Percentiles rank a stretch among this genome's conserved stretches.
phyloP scores from a whole-genome alignment of 176 grass and related monocot genomes.

The Raddia distichophylla region DNA sequence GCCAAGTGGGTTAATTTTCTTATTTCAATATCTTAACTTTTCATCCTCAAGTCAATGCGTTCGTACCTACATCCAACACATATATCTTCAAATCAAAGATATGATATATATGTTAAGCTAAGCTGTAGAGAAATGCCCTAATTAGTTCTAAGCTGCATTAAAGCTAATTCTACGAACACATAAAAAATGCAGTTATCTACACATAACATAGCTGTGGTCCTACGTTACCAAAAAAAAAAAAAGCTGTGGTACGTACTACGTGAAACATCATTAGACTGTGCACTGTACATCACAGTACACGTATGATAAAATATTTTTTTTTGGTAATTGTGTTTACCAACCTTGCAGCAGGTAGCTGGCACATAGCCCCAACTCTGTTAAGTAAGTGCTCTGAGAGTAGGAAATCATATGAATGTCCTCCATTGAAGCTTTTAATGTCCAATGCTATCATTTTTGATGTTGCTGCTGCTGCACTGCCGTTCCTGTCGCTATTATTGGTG shows the following conservation, averaged over 20 bases:
- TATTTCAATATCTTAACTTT: too few relatives aligned
- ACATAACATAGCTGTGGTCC: not conserved
- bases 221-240: too few relatives aligned
- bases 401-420: conserved; percentile 37
- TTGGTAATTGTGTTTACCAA: conserved; percentile 13
- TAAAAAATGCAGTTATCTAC: not conserved
- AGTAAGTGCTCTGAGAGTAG: conserved; percentile 31
- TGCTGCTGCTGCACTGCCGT: conserved; percentile 43
- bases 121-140: not conserved
- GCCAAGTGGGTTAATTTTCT: not conserved
- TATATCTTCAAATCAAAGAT: too few relatives aligned
- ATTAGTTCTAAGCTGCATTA: conserved; percentile 2
- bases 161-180: not conserved
- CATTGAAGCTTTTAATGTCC: conserved; percentile 46
- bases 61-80: too few relatives aligned
- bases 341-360: conserved; percentile 26
- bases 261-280: not conserved
- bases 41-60: too few relatives aligned
- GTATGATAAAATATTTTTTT: not conserved
- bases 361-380: conserved; percentile 19
- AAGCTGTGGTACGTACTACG: too few relatives aligned
- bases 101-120: too few relatives aligned
- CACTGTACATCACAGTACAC: not conserved
- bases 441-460: conserved; percentile 55
- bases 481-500: conserved; percentile 57